phyloP scores from a whole-genome alignment of 371 early-diverging fungal species.

The Spraguea lophii region DNA sequence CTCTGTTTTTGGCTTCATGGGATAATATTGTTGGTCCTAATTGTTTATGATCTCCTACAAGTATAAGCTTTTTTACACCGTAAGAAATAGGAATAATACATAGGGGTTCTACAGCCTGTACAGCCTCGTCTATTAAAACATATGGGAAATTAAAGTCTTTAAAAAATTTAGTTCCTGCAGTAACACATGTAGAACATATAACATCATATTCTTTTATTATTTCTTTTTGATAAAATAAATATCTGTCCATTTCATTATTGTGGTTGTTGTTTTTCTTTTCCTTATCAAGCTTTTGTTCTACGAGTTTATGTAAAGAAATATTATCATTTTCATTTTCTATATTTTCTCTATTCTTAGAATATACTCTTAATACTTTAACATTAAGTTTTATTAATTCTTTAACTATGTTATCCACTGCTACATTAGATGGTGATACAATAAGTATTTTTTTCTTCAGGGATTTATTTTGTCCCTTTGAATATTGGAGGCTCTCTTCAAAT shows the following conservation, averaged over 20 bases:
- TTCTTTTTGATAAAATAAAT: constrained; percentile 52
- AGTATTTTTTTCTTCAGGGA: constrained; percentile 54
- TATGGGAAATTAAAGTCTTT: constrained; percentile 63
- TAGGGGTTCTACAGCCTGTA: constrained; percentile 86
- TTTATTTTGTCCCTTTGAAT: neutral
- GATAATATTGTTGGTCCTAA: constrained; percentile 85
- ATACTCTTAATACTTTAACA: constrained; percentile 73
- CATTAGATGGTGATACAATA: constrained; percentile 91
- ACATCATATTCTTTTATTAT: constrained; percentile 76
- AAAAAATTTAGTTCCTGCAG: constrained; percentile 80
- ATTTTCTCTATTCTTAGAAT: constrained; percentile 75
- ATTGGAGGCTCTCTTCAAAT: too few relatives aligned
- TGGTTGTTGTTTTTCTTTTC: constrained; percentile 62
- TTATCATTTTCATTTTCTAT: constrained; percentile 59
- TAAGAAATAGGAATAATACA: constrained; percentile 80
- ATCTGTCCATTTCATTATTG: constrained; percentile 53
- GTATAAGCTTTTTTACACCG: constrained; percentile 72
- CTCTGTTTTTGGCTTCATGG: constrained; percentile 76
- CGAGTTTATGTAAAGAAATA: constrained; percentile 67
- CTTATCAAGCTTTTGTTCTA: constrained; percentile 61
- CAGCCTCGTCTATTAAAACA: constrained; percentile 86
- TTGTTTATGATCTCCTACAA: constrained; percentile 96
- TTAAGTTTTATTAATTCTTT: constrained; percentile 75
- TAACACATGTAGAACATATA: constrained; percentile 82
- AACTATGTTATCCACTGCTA: constrained; percentile 88